Conservation (phyloP, 2,329 filamentous ascomycete genomes). For the Verticillium nubilum region DNA sequence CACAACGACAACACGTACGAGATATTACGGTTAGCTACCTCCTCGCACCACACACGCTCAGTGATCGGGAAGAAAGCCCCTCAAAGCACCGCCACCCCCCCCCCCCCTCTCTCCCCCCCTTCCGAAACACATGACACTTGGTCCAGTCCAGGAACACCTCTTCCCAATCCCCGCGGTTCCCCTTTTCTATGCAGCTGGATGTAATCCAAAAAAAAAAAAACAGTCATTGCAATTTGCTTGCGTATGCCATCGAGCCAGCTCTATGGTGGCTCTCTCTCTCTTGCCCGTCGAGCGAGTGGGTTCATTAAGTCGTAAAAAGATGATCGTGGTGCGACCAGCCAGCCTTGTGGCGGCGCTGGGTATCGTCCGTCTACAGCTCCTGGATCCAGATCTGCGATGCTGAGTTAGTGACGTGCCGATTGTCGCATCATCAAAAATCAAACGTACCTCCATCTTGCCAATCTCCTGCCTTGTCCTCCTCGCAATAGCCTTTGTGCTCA, state of each 20-base stretch:
- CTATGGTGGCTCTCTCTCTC: conserved; percentile 8
- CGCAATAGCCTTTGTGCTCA: conserved; percentile 61
- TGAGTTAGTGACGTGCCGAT: conserved; percentile 15
- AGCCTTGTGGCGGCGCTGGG: conserved; percentile 7
- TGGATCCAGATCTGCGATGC: conserved; percentile 41
- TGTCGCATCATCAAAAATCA: neutral
- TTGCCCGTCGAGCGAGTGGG: neutral
- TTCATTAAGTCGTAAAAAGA: conserved; percentile 24
- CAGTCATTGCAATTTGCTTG: conserved; percentile 8
- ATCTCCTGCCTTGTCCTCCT: conserved; percentile 72
- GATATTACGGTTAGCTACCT: neutral
- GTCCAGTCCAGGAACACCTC: neutral
- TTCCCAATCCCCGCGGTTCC: conserved; percentile 2
- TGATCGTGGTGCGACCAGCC: neutral
- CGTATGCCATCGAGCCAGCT: conserved; percentile 14
- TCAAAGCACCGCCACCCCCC: neutral
- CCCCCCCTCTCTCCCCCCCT: neutral
- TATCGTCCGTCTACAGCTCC: conserved; percentile 31
- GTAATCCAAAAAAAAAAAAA: conserved; percentile 6
- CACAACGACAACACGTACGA: neutral
- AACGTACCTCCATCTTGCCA: conserved; percentile 89
- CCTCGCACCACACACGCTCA: neutral
- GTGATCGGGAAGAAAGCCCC: neutral
- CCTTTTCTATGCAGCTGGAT: neutral
- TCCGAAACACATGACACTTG: neutral